Conservation (phyloP, 1,139 yeast genomes). For the Petasospora fabianii region DNA sequence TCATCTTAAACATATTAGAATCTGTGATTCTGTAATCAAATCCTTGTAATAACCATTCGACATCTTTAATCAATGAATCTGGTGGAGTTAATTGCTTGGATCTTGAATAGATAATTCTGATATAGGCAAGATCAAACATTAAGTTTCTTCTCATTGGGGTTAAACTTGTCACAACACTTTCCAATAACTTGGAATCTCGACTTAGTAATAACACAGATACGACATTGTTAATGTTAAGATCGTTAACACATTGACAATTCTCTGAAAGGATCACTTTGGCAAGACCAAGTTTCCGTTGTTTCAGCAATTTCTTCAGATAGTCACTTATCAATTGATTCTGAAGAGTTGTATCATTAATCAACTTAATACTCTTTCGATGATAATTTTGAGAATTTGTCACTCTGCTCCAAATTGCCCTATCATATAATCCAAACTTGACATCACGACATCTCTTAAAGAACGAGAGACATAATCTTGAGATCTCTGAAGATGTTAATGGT, state of each 20-base stretch:
- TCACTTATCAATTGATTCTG: slow-evolving; percentile 7
- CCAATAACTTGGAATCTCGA: slow-evolving; percentile 2
- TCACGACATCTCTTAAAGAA: slow-evolving; percentile 6
- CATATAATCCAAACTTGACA: slow-evolving; percentile 6
- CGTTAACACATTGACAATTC: slow-evolving; percentile 1
- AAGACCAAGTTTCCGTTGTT: slow-evolving; percentile 4
- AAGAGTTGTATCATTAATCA: slow-evolving; percentile 1
- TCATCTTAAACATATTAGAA: slow-evolving; percentile 4
- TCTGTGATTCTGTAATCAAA: slow-evolving; percentile 7
- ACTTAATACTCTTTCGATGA: slow-evolving; percentile 5
- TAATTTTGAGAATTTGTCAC: slow-evolving; percentile 6
- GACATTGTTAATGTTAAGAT: slow-evolving; percentile 2
- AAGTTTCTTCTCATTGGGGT: slow-evolving; percentile 8
- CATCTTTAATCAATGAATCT: slow-evolving; percentile 4
- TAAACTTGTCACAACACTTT: background rate
- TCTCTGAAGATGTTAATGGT: slow-evolving; percentile 1
- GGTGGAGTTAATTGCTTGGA: slow-evolving; percentile 7
- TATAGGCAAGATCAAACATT: slow-evolving; percentile 8
- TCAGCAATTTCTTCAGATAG: slow-evolving; percentile 10
- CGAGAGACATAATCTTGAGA: background rate
- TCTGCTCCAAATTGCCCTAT: slow-evolving; percentile 6
- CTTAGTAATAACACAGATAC: slow-evolving; percentile 2
- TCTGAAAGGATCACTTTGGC: slow-evolving; percentile 5
- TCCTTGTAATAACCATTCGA: slow-evolving; percentile 7
- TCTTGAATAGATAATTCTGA: slow-evolving; percentile 1